phyloP scores from a whole-genome alignment of 352 stramenopile genomes.

The Pythium rishiriense region DNA sequence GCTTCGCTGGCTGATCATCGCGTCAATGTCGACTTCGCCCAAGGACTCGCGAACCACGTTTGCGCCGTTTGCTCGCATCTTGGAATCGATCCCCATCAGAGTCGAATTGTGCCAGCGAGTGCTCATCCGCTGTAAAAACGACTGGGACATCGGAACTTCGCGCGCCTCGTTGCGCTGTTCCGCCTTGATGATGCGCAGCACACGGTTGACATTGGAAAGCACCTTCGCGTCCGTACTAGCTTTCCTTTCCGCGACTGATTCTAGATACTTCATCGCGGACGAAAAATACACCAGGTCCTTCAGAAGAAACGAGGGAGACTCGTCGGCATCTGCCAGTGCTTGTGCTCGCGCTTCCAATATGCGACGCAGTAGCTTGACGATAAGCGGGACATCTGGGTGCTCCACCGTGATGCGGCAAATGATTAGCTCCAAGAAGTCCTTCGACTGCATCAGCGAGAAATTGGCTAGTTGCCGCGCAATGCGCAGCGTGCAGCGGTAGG shows the following conservation, averaged over 20 bases:
- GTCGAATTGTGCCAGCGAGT: conserved; percentile 73
- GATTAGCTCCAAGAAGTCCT: conserved; percentile 71
- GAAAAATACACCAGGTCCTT: conserved; percentile 70
- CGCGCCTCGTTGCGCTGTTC: conserved; percentile 50
- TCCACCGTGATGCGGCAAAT: conserved; percentile 72
- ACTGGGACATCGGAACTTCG: conserved; percentile 42
- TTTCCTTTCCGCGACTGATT: conserved; percentile 27
- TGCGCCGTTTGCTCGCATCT: conserved; percentile 10
- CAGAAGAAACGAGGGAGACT: conserved; percentile 44
- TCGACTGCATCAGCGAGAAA: conserved; percentile 64
- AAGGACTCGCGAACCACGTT: conserved; percentile 1
- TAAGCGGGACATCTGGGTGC: conserved; percentile 63
- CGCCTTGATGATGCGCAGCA: conserved; percentile 68
- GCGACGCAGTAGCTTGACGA: conserved; percentile 75
- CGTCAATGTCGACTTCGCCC: conserved; percentile 24
- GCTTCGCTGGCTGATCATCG: conserved; percentile 27
- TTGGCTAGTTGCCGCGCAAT: conserved; percentile 65
- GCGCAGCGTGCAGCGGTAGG: conserved; percentile 64
- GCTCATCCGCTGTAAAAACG: conserved; percentile 62
- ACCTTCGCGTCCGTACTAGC: conserved; percentile 38
- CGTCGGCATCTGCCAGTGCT: conserved; percentile 22
- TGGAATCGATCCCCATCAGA: conserved; percentile 39
- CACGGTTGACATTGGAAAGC: conserved; percentile 73
- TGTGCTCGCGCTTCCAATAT: conserved; percentile 61
- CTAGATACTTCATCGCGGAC: conserved; percentile 46